phyloP scores from a whole-genome alignment of 108 stramenopile species.

The Bacterosira constricta region DNA sequence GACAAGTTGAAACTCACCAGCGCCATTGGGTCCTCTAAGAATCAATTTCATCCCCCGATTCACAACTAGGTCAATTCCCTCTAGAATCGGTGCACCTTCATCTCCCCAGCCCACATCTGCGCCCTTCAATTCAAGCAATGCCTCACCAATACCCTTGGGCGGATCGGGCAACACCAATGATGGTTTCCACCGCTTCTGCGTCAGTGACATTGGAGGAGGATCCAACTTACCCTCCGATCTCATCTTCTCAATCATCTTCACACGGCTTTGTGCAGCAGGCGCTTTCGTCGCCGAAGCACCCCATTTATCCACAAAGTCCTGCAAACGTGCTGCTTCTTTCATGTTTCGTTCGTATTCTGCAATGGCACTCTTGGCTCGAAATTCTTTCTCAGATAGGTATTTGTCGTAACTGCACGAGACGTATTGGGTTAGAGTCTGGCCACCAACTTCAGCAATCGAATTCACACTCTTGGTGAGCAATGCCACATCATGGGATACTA shows the following conservation, averaged over 20 bases:
- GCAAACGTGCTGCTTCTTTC: constrained; percentile 84
- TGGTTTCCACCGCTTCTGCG: constrained; percentile 51
- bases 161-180: constrained; percentile 51
- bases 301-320: constrained; percentile 88
- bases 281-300: constrained; percentile 92
- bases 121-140: constrained; percentile 56
- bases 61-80: constrained; percentile 45
- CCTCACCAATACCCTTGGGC: constrained; percentile 71
- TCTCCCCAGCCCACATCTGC: constrained; percentile 74
- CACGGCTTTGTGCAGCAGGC: constrained; percentile 82
- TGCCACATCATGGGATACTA: constrained; percentile 88
- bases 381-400: constrained; percentile 78
- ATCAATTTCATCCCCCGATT: constrained; percentile 61
- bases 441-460: constrained; percentile 85
- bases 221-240: constrained; percentile 67
- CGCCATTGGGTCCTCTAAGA: constrained; percentile 85
- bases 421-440: constrained; percentile 61
- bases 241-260: constrained; percentile 91
- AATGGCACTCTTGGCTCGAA: constrained; percentile 72
- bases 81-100: constrained; percentile 30
- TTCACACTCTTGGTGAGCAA: constrained; percentile 77
- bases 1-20: constrained; percentile 43
- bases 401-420: constrained; percentile 73
- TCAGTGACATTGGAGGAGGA: constrained; percentile 61
- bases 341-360: constrained; percentile 85